phyloP scores from a whole-genome alignment of 805 yeast genomes.

The Ogataea methylovora region DNA sequence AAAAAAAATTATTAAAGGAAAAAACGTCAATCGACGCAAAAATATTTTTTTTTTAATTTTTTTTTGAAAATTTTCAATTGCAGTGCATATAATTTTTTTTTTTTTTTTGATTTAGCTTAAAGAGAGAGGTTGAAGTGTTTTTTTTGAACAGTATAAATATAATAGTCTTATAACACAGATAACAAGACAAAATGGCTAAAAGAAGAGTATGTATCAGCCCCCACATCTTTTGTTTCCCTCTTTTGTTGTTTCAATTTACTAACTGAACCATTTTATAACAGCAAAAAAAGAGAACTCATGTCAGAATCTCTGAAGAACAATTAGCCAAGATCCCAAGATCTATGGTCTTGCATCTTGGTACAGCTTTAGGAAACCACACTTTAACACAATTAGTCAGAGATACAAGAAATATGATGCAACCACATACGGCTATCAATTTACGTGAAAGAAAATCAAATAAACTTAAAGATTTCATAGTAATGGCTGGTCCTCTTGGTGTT shows the following conservation, averaged over 20 bases:
- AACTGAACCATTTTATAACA: constrained; percentile 12
- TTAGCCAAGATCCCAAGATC: constrained; percentile 76
- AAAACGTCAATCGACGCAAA: too few relatives aligned
- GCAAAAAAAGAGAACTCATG: constrained; percentile 85
- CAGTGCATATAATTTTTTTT: too few relatives aligned
- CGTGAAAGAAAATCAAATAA: constrained; percentile 83
- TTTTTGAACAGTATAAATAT: background rate
- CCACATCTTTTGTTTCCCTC: background rate
- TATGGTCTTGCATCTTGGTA: constrained; percentile 87
- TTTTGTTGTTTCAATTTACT: background rate
- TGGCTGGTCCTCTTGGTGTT: constrained; percentile 96
- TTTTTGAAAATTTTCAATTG: background rate
- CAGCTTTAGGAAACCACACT: constrained; percentile 67
- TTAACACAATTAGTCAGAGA: constrained; percentile 80
- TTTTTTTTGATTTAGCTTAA: too few relatives aligned
- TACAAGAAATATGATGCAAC: constrained; percentile 87
- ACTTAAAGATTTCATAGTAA: constrained; percentile 89
- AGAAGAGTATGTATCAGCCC: constrained; percentile 25
- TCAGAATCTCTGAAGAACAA: constrained; percentile 54
- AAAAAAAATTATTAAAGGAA: too few relatives aligned
- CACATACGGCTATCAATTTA: constrained; percentile 87
- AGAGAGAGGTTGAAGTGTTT: background rate
- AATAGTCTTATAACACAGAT: background rate
- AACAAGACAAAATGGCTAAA: constrained; percentile 18
- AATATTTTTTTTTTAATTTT: too few relatives aligned